Conservation (phyloP, 2,329 filamentous ascomycete species). For the Capronia coronata region DNA sequence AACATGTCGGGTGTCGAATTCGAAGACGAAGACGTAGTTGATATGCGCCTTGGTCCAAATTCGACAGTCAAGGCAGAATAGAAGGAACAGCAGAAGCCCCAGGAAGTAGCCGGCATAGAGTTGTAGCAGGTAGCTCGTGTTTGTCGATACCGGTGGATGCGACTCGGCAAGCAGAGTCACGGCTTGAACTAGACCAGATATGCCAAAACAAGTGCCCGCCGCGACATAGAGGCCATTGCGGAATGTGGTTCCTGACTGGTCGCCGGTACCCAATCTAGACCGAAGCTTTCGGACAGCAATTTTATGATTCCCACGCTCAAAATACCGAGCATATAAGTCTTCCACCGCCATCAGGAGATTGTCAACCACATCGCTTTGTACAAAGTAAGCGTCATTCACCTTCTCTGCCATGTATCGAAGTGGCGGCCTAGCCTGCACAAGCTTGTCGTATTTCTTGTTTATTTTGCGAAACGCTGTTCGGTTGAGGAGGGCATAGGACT, state of each 20-base stretch:
- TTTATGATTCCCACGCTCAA: constrained; percentile 89
- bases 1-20: constrained; percentile 80
- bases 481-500: constrained; percentile 84
- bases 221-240: constrained; percentile 62
- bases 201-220: constrained; percentile 57
- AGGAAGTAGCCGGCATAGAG: constrained; percentile 92
- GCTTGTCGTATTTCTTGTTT: constrained; percentile 98
- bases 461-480: constrained; percentile 92
- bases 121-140: constrained; percentile 65
- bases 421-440: constrained; percentile 67
- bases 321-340: constrained; percentile 89
- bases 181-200: constrained; percentile 61
- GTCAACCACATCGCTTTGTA: constrained; percentile 79
- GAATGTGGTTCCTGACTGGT: constrained; percentile 55
- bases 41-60: constrained; percentile 79
- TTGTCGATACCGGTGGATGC: constrained; percentile 44
- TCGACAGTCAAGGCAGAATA: constrained; percentile 82
- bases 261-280: constrained; percentile 56
- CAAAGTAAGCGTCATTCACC: constrained; percentile 85
- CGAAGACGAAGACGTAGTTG: constrained; percentile 95
- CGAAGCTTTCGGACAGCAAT: constrained; percentile 82
- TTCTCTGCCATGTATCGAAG: constrained; percentile 84
- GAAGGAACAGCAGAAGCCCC: constrained; percentile 66
- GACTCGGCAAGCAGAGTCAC: constrained; percentile 44
- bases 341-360: constrained; percentile 73